Evolutionary conservation across 345 rosid genomes (phyloP).

Genomic region (Linum usitatissimum): DNA sequence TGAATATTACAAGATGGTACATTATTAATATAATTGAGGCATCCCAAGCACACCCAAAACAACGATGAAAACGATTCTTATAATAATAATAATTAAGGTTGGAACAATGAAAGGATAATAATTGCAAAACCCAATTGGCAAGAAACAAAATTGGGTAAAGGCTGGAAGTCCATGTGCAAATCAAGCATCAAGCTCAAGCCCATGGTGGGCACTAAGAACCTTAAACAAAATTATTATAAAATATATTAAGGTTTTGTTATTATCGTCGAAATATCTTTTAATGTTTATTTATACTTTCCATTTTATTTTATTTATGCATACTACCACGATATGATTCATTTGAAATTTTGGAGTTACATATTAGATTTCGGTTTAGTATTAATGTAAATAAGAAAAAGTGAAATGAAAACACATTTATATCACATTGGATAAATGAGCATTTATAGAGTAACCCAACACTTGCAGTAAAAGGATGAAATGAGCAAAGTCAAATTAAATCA

Average conservation of each 20-base stretch:
- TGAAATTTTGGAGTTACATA: too few species aligned
- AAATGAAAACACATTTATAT: too few species aligned
- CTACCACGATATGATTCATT: too few species aligned
- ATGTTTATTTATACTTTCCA: too few species aligned
- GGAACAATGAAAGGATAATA: conserved; percentile 18
- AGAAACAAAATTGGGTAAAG: conserved; percentile 17
- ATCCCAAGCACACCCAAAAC: background rate
- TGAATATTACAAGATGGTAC: background rate
- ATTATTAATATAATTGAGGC: background rate
- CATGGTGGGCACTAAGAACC: background rate
- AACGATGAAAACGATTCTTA: background rate
- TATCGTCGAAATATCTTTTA: too few species aligned
- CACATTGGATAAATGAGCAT: too few species aligned
- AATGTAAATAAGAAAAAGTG: too few species aligned
- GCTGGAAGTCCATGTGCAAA: conserved; percentile 48
- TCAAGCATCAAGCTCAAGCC: conserved; percentile 2
- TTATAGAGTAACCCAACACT: too few species aligned
- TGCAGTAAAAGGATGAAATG: too few species aligned
- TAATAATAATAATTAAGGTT: background rate
- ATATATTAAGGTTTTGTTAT: background rate
- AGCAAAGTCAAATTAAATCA: too few species aligned
- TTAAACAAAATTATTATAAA: conserved; percentile 4
- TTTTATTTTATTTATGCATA: too few species aligned
- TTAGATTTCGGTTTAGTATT: too few species aligned
- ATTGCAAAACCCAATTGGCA: conserved; percentile 15